These are phyloP conservation scores for Flaveria trinervia DNA, from an alignment of 129 eudicot species.

Conservation along the genomic window DNA sequence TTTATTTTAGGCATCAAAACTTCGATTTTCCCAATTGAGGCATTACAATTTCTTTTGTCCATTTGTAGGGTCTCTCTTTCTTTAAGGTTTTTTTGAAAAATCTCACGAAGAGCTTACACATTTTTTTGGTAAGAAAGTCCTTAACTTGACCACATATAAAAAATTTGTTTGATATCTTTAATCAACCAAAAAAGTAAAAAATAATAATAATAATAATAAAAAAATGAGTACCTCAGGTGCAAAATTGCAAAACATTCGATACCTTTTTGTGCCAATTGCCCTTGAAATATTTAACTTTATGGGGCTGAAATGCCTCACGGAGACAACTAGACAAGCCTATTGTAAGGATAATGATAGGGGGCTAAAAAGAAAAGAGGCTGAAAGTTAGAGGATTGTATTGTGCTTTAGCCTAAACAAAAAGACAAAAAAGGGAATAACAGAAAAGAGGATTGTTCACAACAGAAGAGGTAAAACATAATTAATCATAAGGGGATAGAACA, in stretches of 20 bases:
- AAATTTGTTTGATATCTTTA: neutral
- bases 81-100: neutral
- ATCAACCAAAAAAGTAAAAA: neutral
- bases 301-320: neutral
- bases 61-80: neutral
- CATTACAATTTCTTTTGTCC: neutral
- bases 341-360: neutral
- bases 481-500: neutral
- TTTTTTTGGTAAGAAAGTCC: neutral
- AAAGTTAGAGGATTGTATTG: neutral
- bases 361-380: neutral
- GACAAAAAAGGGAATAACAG: slow-evolving; percentile 7
- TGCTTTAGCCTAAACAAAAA: slow-evolving; percentile 6
- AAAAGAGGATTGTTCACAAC: neutral
- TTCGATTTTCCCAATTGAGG: neutral
- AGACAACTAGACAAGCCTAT: neutral
- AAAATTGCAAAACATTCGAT: neutral
- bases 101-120: neutral
- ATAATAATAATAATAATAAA: neutral
- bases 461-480: neutral
- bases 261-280: slow-evolving; percentile 2
- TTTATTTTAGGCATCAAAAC: neutral
- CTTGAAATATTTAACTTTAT: neutral
- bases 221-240: neutral
- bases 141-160: neutral